Conservation (phyloP, 768 basidiomycete species). For the Pleurotus sapidus region DNA sequence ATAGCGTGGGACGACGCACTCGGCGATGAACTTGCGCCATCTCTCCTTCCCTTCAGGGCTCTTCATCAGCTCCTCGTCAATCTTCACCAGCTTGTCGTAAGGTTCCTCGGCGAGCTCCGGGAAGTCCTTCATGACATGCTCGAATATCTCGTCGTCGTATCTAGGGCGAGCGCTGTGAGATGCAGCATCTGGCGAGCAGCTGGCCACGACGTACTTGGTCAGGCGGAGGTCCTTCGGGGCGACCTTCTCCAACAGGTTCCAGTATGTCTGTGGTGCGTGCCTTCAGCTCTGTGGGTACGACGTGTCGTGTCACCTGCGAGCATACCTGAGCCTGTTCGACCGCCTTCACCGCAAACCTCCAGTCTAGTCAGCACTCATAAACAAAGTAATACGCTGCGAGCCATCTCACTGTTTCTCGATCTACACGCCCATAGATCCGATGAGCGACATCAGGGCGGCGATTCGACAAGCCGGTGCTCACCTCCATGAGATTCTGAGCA, state of each 20-base stretch:
- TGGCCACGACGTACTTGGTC: conserved; percentile 59
- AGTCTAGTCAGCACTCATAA: not conserved
- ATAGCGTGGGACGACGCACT: conserved; percentile 34
- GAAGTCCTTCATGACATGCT: conserved; percentile 72
- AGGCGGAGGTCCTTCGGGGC: conserved; percentile 72
- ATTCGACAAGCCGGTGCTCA: conserved; percentile 27
- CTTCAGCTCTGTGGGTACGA: not conserved
- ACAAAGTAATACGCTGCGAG: not conserved
- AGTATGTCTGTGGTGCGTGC: conserved; percentile 69
- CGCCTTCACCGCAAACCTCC: conserved; percentile 84
- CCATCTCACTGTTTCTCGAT: conserved; percentile 93
- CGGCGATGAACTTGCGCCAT: conserved; percentile 86
- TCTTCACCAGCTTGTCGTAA: conserved; percentile 43
- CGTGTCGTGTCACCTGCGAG: too few relatives aligned
- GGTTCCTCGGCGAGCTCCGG: conserved; percentile 66
- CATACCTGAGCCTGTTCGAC: conserved; percentile 94
- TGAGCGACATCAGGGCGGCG: not conserved
- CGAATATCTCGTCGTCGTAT: conserved; percentile 89
- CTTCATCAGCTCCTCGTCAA: conserved; percentile 96
- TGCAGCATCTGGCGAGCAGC: not conserved
- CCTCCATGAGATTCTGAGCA: conserved; percentile 91
- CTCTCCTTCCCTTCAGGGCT: conserved; percentile 79
- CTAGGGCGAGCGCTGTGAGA: conserved; percentile 29
- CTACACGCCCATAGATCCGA: conserved; percentile 32
- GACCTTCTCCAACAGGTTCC: conserved; percentile 87